Base-by-base conservation (phyloP, 768 basidiomycete species). In the Mycena crocata region DNA sequence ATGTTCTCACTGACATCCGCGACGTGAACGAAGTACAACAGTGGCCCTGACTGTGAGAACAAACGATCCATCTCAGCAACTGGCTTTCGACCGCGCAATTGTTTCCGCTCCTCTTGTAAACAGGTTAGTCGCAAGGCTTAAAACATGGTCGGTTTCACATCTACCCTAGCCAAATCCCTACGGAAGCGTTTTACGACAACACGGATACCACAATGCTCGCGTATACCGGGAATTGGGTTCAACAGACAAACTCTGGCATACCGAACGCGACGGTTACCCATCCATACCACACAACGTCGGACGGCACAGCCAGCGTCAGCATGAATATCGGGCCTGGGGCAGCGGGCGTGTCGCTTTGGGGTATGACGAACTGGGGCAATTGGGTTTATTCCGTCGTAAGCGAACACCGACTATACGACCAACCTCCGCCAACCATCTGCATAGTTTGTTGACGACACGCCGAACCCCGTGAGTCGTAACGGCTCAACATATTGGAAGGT, bases 401-500 rank as follows among this genome's bases (percentile, higher is more conserved):
- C 50, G 24, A 31, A n/a, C 35, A n/a, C 8, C n/a, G 7, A 45
- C 12, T 13, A 13, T 28, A 34, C 24, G 5, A 2, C 0, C n/a
- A 39, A 19, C 13, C 1, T 49, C 32, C 12, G 40, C 48, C n/a
- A 15, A 51, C 44, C 40, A 7, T 8, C 15, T 8, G 46, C n/a
- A 19, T 30, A 5, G 12, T 54, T n/a, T 50, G 37, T 60, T 42
- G 62, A 35, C 5, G n/a, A 17, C 37, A 52, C 24, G 5, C 2
- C n/a, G n/a, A n/a, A n/a, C n/a, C n/a, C n/a, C n/a, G n/a, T n/a
- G n/a, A 51, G 7, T 15, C 57, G 50, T 49, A 69, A 69, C 42
- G 57, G 58, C 24, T 56, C 51, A 30, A 68, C 67, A 26, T 68
- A 55, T 30, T 69, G 57, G 57, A 49, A 69, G 26, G 63, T 68